Percentiles rank a stretch among this genome's conserved stretches.
phyloP scores from a whole-genome alignment of 2,329 filamentous ascomycete genomes.

The Phaeosphaeriaceae sp. region DNA sequence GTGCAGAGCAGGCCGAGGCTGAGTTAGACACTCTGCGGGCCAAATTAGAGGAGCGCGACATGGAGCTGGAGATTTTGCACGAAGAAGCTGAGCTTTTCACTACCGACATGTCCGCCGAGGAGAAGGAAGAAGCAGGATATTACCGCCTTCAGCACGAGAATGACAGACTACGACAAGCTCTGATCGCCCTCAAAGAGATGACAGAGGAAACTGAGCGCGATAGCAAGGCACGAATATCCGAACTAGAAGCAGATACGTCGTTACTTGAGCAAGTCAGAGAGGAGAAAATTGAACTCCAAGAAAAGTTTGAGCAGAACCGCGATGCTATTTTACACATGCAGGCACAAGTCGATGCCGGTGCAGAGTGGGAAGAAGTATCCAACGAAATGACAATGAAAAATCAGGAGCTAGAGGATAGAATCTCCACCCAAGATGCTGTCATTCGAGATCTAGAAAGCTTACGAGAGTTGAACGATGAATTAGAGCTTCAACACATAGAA shows the following conservation, averaged over 20 bases:
- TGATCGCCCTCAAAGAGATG: slow-evolving; percentile 83
- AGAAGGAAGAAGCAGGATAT: slow-evolving; percentile 85
- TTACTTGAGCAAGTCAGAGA: slow-evolving; percentile 53
- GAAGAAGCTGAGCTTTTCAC: slow-evolving; percentile 87
- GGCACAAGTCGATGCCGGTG: slow-evolving; percentile 86
- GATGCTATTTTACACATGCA: slow-evolving; percentile 82
- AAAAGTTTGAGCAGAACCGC: slow-evolving; percentile 75
- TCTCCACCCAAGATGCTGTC: slow-evolving; percentile 79
- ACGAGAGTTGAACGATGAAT: slow-evolving; percentile 91
- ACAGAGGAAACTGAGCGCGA: slow-evolving; percentile 85
- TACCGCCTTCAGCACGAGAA: slow-evolving; percentile 91
- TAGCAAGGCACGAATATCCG: slow-evolving; percentile 60
- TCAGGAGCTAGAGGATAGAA: slow-evolving; percentile 79
- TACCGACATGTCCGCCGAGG: slow-evolving; percentile 85
- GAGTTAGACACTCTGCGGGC: slow-evolving; percentile 79
- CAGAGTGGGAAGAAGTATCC: slow-evolving; percentile 91
- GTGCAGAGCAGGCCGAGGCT: slow-evolving; percentile 78
- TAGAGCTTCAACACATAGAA: slow-evolving; percentile 91
- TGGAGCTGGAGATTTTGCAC: slow-evolving; percentile 84
- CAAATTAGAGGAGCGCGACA: slow-evolving; percentile 80
- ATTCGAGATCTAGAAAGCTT: slow-evolving; percentile 88
- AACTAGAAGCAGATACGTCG: slow-evolving; percentile 45
- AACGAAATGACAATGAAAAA: slow-evolving; percentile 90
- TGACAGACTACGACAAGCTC: slow-evolving; percentile 82
- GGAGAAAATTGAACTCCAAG: slow-evolving; percentile 72